Conservation (phyloP, 2,329 filamentous ascomycete genomes). For the Paecilomyces fulvus region DNA sequence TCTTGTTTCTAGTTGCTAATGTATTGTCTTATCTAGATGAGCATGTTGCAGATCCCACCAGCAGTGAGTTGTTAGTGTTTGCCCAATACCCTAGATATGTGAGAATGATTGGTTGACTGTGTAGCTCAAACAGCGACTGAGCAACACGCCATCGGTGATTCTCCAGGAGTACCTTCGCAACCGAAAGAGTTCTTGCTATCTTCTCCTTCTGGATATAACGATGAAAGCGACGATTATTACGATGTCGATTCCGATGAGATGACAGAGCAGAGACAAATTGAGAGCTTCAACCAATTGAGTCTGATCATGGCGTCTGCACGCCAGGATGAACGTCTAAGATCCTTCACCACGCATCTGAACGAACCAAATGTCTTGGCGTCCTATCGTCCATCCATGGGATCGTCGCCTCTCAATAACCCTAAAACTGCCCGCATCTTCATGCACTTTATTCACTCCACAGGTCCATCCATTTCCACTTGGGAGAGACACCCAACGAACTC, state of each 20-base stretch:
- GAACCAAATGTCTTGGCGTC: constrained; percentile 48
- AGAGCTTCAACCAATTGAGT: constrained; percentile 30
- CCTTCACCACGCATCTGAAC: constrained; percentile 40
- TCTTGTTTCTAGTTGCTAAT: too few relatives aligned
- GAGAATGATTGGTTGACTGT: too few relatives aligned
- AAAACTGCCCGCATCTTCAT: constrained; percentile 77
- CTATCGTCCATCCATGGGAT: constrained; percentile 57
- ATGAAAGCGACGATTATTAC: constrained; percentile 54
- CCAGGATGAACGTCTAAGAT: constrained; percentile 39
- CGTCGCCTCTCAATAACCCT: constrained; percentile 69
- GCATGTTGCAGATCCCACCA: background rate
- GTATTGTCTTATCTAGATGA: background rate
- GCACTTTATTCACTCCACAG: constrained; percentile 86
- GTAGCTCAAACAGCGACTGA: background rate
- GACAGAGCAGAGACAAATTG: constrained; percentile 28
- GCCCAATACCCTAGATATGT: too few relatives aligned
- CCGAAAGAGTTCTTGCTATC: background rate
- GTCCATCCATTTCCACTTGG: constrained; percentile 76
- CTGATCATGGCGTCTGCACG: constrained; percentile 39
- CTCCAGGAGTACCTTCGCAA: background rate
- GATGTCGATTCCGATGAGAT: constrained; percentile 54
- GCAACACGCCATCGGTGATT: background rate
- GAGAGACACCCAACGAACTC: constrained; percentile 73
- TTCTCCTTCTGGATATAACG: constrained; percentile 30
- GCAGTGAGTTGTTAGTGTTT: background rate